Evolutionary conservation across 2,329 filamentous ascomycete species (phyloP), one percentile per base, ranked within the genome.

Genomic region (Iodosphaeria phyllophila): DNA sequence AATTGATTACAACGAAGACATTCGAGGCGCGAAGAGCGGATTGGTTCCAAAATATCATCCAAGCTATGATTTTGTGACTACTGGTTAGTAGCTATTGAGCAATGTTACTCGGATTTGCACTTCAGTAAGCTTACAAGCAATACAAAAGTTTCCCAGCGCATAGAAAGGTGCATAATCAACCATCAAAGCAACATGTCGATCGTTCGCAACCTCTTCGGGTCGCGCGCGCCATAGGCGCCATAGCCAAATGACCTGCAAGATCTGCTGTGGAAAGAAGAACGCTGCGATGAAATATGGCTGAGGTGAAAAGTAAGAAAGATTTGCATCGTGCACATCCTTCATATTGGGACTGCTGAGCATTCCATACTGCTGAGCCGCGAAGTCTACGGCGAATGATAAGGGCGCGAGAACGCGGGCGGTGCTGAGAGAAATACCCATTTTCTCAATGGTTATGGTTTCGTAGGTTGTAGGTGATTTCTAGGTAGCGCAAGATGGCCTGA

Each of bases 21-120:
- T 70, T 65, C 14, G 58, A 48, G 0, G 52, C 52, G 27, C 56
- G 52, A 5, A 71, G 50, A 13, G 54, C 38, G 3, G 54, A 51
- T 2, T 50, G 35, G 35, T 70, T 69, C 64, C 64, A 71, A 47
- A 67, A 68, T 35, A 70, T 54, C 63, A 70, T 67, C 64, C 64
- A 67, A 4, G 55, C 53, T 55, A 26, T 16, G 11, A 8, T 4
- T 17, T 3, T 17, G 15, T 27, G 3, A 8, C 18, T 8, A 21
- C 6, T 11, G 7, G 8, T 24, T 8, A 13, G 8, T 13, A 17
- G 8, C 16, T 4, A 8, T n/a, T 22, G 18, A 6, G 20, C 23
- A 10, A 27, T n/a, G 9, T 15, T 21, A 4, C 13, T 16, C 12
- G 13, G 11, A 16, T n/a, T 18, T 8, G 5, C 13, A 8, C 13